These are phyloP conservation scores for Exophiala aquamarina DNA, from an alignment of 2,329 filamentous ascomycete genomes.

Conservation along the genomic window DNA sequence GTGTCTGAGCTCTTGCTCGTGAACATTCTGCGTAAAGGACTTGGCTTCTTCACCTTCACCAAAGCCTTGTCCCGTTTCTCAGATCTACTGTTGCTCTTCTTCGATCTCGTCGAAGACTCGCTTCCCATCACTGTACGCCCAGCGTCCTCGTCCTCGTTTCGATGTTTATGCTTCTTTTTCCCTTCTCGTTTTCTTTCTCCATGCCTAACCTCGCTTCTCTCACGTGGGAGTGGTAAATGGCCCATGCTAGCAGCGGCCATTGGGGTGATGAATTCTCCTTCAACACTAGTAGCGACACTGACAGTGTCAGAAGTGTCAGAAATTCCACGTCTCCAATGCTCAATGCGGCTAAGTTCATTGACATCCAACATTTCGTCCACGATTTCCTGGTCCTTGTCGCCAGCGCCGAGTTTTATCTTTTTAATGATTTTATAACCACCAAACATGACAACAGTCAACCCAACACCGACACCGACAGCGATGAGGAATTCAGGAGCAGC, in stretches of 20 bases:
- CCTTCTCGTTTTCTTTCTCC: constrained; percentile 31
- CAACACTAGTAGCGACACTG: constrained; percentile 56
- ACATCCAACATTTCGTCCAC: constrained; percentile 58
- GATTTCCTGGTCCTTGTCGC: constrained; percentile 33
- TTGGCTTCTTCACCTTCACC: constrained; percentile 38
- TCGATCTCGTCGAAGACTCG: constrained; percentile 16
- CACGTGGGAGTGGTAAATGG: constrained; percentile 31
- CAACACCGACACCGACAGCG: constrained; percentile 81
- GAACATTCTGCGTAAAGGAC: constrained; percentile 31
- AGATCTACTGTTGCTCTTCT: constrained; percentile 15
- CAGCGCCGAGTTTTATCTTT: constrained; percentile 57
- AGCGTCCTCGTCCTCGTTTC: constrained; percentile 19
- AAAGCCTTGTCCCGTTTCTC: constrained; percentile 23
- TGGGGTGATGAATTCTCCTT: constrained; percentile 66
- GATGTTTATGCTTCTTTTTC: constrained; percentile 21
- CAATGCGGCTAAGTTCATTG: constrained; percentile 53
- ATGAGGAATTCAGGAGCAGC: constrained; percentile 93
- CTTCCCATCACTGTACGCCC: constrained; percentile 20
- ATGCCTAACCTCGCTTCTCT: constrained; percentile 24
- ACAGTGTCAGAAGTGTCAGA: constrained; percentile 50
- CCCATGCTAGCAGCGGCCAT: constrained; percentile 52
- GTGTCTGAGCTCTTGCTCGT: constrained; percentile 9
- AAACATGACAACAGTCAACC: constrained; percentile 92
- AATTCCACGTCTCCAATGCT: constrained; percentile 64
- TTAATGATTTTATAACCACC: constrained; percentile 98